phyloP scores from a whole-genome alignment of 2,329 filamentous ascomycete genomes.

The Clonostachys solani region DNA sequence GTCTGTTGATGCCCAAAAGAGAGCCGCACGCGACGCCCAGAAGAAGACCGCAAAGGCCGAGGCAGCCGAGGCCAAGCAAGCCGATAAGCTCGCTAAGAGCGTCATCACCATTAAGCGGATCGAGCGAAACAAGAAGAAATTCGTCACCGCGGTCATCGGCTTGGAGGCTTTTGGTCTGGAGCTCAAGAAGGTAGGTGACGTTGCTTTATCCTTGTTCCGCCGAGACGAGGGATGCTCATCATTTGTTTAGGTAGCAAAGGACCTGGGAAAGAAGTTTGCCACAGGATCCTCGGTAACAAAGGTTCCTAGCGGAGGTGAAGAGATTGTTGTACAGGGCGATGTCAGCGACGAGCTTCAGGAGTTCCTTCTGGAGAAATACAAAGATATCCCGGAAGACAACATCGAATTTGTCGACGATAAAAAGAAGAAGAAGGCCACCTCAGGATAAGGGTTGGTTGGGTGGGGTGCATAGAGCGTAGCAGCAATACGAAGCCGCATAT shows the following conservation, averaged over 20 bases:
- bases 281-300: constrained; percentile 93
- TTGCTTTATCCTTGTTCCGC: not conserved
- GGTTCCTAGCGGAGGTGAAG: constrained; percentile 78
- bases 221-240: not conserved
- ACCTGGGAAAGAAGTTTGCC: constrained; percentile 97
- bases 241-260: constrained; percentile 67
- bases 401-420: constrained; percentile 94
- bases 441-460: not conserved
- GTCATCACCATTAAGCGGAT: constrained; percentile 93
- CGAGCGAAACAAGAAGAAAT: constrained; percentile 97
- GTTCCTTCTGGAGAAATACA: constrained; percentile 84
- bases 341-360: constrained; percentile 93
- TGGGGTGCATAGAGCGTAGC: too few relatives aligned
- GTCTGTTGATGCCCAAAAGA: constrained; percentile 87
- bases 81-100: constrained; percentile 76
- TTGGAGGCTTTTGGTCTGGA: constrained; percentile 89
- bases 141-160: constrained; percentile 86
- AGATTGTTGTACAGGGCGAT: constrained; percentile 97
- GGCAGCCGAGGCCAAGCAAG: constrained; percentile 77
- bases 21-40: constrained; percentile 90
- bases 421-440: constrained; percentile 64
- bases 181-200: constrained; percentile 67
- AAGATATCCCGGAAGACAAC: constrained; percentile 89
- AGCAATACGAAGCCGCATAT: not conserved
- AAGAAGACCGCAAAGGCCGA: constrained; percentile 97